Base-by-base conservation (phyloP, 306 rosid species). In the Sophora flavescens region DNA sequence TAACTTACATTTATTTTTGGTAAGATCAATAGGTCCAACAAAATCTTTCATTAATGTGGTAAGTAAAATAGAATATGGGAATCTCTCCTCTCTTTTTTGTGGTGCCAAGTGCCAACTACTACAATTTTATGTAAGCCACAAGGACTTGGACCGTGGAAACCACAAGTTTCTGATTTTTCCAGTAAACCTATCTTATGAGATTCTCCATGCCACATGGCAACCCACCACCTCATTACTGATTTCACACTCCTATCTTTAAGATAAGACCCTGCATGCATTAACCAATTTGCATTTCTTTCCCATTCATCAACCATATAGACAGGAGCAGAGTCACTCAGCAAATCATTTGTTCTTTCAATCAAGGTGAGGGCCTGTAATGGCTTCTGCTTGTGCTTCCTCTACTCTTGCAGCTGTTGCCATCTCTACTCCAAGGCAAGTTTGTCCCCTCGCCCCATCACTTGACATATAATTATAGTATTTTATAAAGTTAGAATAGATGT, bases 311-410 rank as follows among this genome's bases (percentile, higher is more conserved):
- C 17, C 65, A 35, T 51, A 68, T 68, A 51, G 50, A 10, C 48
- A 11, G 17, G 3, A 70, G 18, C 63, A 36, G 3, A 10, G 36
- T 1, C 5, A 38, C 38, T 70, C 76, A 39, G 0, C n/a, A 15
- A 57, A 41, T 1, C 12, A 38, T 10, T 70, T 35, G 5, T 4
- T 53, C 11, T 16, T 16, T 36, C 13, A 35, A 53, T 22, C 65
- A 38, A 70, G 75, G 59, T 59, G 35, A 72, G 64, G 13, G 66
- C 66, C 66, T 70, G 64, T 4, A 39, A 73, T 73, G 79, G 79
- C 79, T 74, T 74, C 70, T 9, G 79, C 79, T 61, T 74, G 51
- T 61, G 79, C 79, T 50, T 74, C 79, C 51, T 33, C 70, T 48
- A 61, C 70, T 61, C 48, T 74, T 74, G 79, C 70, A 47, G 61